A percentile compares a stretch with the other conserved stretches of the same genome.
Evolutionary conservation across 2,329 filamentous ascomycete species (phyloP).

Genomic region (Stromatinia cepivora): DNA sequence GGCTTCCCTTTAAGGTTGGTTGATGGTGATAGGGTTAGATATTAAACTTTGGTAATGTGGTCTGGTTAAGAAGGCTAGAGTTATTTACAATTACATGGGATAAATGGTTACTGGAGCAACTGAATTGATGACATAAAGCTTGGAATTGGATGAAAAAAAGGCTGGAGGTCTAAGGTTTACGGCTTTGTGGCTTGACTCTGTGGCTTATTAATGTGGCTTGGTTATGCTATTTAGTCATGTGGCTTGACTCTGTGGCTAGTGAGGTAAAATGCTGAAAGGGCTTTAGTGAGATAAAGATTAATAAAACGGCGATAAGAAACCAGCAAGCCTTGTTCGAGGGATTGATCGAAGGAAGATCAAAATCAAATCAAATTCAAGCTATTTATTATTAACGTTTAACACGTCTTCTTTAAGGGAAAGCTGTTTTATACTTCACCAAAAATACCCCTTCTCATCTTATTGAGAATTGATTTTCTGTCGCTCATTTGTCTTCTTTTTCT

Average conservation of each 20-base stretch:
- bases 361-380: neutral
- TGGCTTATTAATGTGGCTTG: too few relatives aligned
- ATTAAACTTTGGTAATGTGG: neutral
- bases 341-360: neutral
- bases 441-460: neutral
- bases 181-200: neutral
- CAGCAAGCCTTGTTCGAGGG: neutral
- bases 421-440: neutral
- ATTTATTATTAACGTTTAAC: too few relatives aligned
- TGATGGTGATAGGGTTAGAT: constrained; percentile 1
- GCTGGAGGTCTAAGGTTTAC: neutral
- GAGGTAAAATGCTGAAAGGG: too few relatives aligned
- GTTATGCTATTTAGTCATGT: too few relatives aligned
- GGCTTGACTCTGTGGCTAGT: too few relatives aligned
- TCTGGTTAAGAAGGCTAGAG: neutral
- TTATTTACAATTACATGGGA: constrained; percentile 23
- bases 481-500: neutral
- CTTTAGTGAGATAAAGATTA: neutral
- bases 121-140: neutral
- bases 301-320: neutral
- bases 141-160: neutral
- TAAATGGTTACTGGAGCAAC: constrained; percentile 10
- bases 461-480: neutral
- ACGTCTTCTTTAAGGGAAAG: neutral
- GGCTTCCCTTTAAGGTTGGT: neutral